phyloP scores from a whole-genome alignment of 1,284 basidiomycete genomes.

The Apiotrichum sp. region DNA sequence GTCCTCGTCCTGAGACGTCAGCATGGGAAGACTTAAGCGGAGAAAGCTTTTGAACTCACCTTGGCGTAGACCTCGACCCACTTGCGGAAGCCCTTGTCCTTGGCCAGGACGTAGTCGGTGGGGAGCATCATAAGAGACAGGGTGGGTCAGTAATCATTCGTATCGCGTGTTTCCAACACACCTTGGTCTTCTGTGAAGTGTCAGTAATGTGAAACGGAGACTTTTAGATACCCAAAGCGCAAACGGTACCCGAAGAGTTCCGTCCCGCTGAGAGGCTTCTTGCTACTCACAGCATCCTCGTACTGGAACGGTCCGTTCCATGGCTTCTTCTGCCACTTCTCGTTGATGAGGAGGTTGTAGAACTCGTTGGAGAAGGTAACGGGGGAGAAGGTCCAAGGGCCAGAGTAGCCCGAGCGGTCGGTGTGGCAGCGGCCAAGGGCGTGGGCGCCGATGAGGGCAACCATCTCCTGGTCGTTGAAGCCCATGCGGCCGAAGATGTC shows the following conservation, averaged over 20 bases:
- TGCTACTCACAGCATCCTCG: conserved; percentile 61
- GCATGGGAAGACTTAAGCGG: no score
- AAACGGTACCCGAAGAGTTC: neutral
- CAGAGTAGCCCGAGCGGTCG: conserved; percentile 74
- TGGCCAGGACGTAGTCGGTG: conserved; percentile 67
- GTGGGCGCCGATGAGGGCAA: conserved; percentile 89
- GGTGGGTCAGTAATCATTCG: no score
- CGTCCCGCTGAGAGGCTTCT: conserved; percentile 15
- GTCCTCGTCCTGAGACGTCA: conserved; percentile 55
- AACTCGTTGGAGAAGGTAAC: conserved; percentile 74
- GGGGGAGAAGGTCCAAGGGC: conserved; percentile 52
- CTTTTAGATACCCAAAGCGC: no score
- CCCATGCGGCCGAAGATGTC: conserved; percentile 91
- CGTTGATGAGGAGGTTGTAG: conserved; percentile 72
- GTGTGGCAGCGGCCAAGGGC: conserved; percentile 89
- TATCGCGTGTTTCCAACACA: no score
- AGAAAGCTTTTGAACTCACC: neutral
- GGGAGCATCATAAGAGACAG: conserved; percentile 94
- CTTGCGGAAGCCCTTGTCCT: conserved; percentile 86
- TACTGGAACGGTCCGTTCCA: conserved; percentile 51
- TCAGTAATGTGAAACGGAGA: neutral
- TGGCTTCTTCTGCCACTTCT: conserved; percentile 60
- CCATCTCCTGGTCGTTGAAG: conserved; percentile 95
- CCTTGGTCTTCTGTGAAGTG: no score
- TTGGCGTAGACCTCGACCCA: conserved; percentile 76